Conservation (phyloP, 345 rosid species). For the Camelina laxa region DNA sequence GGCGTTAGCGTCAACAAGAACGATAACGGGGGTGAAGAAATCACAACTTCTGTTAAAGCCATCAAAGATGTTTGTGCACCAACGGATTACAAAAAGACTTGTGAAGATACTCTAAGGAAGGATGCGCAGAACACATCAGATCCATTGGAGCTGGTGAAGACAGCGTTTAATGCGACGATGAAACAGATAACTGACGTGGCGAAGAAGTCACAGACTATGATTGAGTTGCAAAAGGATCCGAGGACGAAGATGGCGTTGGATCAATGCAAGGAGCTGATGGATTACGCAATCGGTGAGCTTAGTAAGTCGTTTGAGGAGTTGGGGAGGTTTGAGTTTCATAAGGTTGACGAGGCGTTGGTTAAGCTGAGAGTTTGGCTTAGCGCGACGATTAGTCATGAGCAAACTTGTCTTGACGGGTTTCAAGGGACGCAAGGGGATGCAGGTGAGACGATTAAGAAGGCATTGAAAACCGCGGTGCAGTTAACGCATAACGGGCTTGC, state of each 20-base stretch:
- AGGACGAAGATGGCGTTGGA: constrained; percentile 56
- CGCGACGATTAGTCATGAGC: constrained; percentile 69
- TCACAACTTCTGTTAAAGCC: constrained; percentile 61
- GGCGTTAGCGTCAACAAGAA: constrained; percentile 41
- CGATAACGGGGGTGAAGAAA: background rate
- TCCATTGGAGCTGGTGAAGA: constrained; percentile 60
- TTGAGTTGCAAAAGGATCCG: constrained; percentile 58
- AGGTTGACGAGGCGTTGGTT: constrained; percentile 43
- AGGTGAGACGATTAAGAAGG: constrained; percentile 58
- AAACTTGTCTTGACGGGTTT: constrained; percentile 83
- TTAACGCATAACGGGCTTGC: constrained; percentile 73
- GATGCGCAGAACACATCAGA: constrained; percentile 55
- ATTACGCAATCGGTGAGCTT: constrained; percentile 58
- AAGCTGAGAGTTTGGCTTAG: constrained; percentile 73
- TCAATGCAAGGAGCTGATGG: constrained; percentile 68
- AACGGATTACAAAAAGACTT: constrained; percentile 56
- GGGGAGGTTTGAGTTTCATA: constrained; percentile 44
- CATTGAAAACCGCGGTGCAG: constrained; percentile 54
- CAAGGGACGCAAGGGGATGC: constrained; percentile 51
- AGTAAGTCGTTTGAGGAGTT: constrained; percentile 48
- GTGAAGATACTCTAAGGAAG: constrained; percentile 51
- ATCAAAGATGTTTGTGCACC: constrained; percentile 67
- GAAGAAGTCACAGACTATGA: constrained; percentile 51
- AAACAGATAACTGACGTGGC: constrained; percentile 50
- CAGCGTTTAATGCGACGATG: constrained; percentile 55